These are phyloP conservation scores for Aspergillus conjunctus DNA, from an alignment of 495 filamentous ascomycete species.

Conservation along the genomic window DNA sequence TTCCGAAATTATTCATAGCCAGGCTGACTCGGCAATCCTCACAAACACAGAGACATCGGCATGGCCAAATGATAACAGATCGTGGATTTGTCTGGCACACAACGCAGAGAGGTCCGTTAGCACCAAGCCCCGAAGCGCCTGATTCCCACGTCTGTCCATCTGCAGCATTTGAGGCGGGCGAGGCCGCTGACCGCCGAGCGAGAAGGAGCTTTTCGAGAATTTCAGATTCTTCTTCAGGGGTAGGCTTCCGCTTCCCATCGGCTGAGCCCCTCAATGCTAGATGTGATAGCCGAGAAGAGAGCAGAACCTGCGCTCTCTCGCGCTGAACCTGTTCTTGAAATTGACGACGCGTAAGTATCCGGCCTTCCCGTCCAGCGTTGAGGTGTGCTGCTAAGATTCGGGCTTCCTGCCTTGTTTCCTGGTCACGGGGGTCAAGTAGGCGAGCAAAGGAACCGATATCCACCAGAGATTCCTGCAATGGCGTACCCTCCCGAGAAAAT, in stretches of 20 bases:
- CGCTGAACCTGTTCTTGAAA: constrained; percentile 66
- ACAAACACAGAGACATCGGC: constrained; percentile 88
- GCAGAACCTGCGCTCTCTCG: constrained; percentile 66
- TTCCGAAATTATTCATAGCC: constrained; percentile 95
- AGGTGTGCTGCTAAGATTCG: constrained; percentile 81
- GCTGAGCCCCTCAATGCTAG: constrained; percentile 18
- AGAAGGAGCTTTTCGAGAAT: constrained; percentile 84
- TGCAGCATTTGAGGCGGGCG: constrained; percentile 21
- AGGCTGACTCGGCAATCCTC: constrained; percentile 93
- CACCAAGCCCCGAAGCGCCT: constrained; percentile 70
- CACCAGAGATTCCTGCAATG: constrained; percentile 62
- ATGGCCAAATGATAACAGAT: constrained; percentile 95
- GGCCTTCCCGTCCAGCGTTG: constrained; percentile 47
- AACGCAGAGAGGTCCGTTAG: constrained; percentile 83
- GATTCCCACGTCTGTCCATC: constrained; percentile 57
- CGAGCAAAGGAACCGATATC: constrained; percentile 69
- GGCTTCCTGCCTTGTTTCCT: constrained; percentile 79
- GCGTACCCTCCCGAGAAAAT: constrained; percentile 58
- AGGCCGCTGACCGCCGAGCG: constrained; percentile 47
- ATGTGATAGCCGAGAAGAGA: constrained; percentile 41
- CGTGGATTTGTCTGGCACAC: constrained; percentile 87
- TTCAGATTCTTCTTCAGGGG: constrained; percentile 72
- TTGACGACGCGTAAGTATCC: constrained; percentile 78
- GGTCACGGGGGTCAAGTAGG: constrained; percentile 79
- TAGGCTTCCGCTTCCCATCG: constrained; percentile 45